These are phyloP conservation scores for Pseudocercospora vitis DNA, from an alignment of 2,329 filamentous ascomycete species.

Conservation along the genomic window DNA sequence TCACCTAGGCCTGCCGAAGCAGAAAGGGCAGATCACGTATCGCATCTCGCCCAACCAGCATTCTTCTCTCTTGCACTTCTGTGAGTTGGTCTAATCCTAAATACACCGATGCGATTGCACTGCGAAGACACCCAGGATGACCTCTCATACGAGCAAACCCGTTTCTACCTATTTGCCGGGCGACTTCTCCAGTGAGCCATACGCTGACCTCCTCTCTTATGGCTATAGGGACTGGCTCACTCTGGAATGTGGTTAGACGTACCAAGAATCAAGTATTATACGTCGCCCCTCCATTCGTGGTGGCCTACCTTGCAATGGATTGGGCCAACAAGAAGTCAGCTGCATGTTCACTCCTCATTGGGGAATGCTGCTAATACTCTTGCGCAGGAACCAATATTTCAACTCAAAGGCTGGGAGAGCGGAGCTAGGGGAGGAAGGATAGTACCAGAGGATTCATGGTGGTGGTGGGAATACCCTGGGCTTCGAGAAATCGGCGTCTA, in stretches of 20 bases:
- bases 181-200: too few species aligned
- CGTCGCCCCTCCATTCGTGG: background rate
- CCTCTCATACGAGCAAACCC: too few species aligned
- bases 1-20: slow-evolving; percentile 10
- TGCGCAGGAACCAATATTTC: slow-evolving; percentile 1
- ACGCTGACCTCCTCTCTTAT: too few species aligned
- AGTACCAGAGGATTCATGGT: too few species aligned
- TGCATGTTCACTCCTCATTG: background rate
- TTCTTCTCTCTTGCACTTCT: slow-evolving; percentile 1
- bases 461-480: too few species aligned
- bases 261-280: slow-evolving; percentile 4
- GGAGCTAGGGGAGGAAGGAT: background rate
- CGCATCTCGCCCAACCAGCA: slow-evolving; percentile 6
- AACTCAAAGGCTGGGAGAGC: slow-evolving; percentile 10
- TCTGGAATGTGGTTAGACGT: slow-evolving; percentile 6
- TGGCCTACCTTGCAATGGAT: background rate
- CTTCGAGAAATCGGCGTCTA: too few species aligned
- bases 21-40: slow-evolving; percentile 13
- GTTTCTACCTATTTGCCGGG: too few species aligned
- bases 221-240: slow-evolving; percentile 10
- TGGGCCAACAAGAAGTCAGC: slow-evolving; percentile 10
- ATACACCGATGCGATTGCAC: too few species aligned
- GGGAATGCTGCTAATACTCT: background rate
- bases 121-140: too few species aligned
- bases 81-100: too few species aligned